A percentile compares a stretch with the other conserved stretches of the same genome.
These are phyloP conservation scores for Xylaria nigripes DNA, from an alignment of 495 filamentous ascomycete genomes.

Conservation along the genomic window DNA sequence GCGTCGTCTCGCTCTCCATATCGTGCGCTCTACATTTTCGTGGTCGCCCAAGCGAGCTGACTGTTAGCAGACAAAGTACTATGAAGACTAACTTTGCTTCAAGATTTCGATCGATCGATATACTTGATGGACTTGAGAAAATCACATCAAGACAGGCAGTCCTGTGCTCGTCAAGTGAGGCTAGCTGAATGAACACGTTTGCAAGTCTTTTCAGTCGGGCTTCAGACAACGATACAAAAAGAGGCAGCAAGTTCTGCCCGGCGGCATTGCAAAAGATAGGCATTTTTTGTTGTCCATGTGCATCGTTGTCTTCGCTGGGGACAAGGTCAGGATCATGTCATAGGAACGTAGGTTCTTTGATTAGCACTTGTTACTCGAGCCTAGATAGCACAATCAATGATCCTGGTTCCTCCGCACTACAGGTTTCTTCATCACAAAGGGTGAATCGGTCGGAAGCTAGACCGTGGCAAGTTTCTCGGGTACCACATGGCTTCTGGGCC, in stretches of 20 bases:
- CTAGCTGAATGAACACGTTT: background rate
- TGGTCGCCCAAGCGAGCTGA: constrained; percentile 3
- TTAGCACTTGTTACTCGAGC: background rate
- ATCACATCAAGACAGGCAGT: background rate
- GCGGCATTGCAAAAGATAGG: background rate
- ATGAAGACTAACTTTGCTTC: background rate
- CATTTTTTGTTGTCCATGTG: constrained; percentile 3
- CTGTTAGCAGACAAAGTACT: background rate
- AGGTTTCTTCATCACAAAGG: background rate
- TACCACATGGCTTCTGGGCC: background rate
- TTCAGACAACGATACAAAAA: background rate
- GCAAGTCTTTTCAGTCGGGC: background rate
- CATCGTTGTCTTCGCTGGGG: background rate
- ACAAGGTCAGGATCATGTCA: constrained; percentile 1
- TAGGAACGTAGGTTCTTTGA: constrained; percentile 3
- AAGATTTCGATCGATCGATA: background rate
- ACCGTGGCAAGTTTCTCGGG: background rate
- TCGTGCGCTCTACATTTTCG: background rate
- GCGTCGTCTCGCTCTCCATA: background rate
- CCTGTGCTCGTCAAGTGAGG: background rate
- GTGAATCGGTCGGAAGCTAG: background rate
- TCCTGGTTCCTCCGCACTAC: background rate
- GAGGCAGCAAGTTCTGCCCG: background rate
- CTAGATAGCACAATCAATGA: constrained; percentile 6
- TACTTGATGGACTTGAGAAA: background rate